Conservation (phyloP, 768 basidiomycete genomes). For the Boletus insuetus region DNA sequence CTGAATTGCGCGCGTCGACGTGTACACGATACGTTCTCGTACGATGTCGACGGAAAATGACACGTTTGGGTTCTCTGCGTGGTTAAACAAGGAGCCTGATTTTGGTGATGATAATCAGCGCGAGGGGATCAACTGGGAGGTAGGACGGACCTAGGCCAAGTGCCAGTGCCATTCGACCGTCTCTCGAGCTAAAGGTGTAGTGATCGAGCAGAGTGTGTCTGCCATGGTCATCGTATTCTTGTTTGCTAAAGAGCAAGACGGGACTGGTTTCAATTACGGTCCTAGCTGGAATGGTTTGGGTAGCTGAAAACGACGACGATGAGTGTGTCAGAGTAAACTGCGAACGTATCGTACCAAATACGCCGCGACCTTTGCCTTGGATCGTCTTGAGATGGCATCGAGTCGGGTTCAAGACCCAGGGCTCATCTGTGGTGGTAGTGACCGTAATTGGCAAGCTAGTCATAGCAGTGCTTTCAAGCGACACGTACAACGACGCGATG, state of each 20-base stretch:
- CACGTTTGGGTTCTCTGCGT: constrained; percentile 67
- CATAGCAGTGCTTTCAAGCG: background rate
- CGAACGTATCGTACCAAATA: constrained; percentile 49
- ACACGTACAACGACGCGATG: background rate
- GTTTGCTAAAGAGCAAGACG: constrained; percentile 67
- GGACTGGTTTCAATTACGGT: constrained; percentile 84
- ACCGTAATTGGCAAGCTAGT: constrained; percentile 10
- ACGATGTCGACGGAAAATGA: constrained; percentile 54
- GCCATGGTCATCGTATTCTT: constrained; percentile 69
- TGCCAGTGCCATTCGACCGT: constrained; percentile 73
- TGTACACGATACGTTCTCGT: constrained; percentile 62
- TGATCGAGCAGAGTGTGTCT: constrained; percentile 65
- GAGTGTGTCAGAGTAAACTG: background rate
- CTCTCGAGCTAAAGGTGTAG: constrained; percentile 75
- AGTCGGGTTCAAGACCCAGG: constrained; percentile 39
- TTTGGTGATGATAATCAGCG: background rate
- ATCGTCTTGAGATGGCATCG: constrained; percentile 47
- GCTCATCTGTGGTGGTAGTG: constrained; percentile 1
- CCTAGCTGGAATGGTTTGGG: constrained; percentile 39
- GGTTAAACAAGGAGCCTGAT: constrained; percentile 80
- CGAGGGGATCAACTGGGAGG: background rate
- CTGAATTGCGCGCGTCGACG: constrained; percentile 49
- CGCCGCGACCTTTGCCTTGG: constrained; percentile 55
- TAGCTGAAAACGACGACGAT: constrained; percentile 32
- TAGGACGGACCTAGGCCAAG: constrained; percentile 65